These are phyloP conservation scores for Allantophomopsis cytisporea DNA, from an alignment of 2,329 filamentous ascomycete species.

Conservation along the genomic window DNA sequence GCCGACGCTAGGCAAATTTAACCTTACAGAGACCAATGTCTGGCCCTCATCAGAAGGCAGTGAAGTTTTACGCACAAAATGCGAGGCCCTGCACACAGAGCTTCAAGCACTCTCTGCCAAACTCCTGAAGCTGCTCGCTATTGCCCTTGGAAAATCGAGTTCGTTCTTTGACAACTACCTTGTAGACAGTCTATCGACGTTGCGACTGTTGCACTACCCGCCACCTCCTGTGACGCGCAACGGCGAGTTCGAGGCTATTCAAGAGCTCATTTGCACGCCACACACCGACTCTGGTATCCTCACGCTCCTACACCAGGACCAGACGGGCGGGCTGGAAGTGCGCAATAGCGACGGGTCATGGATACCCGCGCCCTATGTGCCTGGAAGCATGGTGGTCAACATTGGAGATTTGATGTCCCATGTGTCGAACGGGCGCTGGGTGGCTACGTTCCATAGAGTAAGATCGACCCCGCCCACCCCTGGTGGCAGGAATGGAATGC, in stretches of 20 bases:
- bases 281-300: conserved; percentile 31
- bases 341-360: conserved; percentile 24
- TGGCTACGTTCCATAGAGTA: conserved; percentile 30
- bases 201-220: conserved; percentile 30
- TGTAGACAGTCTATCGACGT: conserved; percentile 24
- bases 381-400: conserved; percentile 27
- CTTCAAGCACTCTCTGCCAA: conserved; percentile 23
- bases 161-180: conserved; percentile 26
- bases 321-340: conserved; percentile 31
- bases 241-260: neutral
- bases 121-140: conserved; percentile 24
- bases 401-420: conserved; percentile 28
- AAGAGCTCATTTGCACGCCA: conserved; percentile 20
- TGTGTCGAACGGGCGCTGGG: conserved; percentile 24
- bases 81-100: conserved; percentile 24
- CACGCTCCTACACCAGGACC: conserved; percentile 31
- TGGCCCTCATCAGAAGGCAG: conserved; percentile 17
- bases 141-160: conserved; percentile 22
- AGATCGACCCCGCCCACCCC: conserved; percentile 10
- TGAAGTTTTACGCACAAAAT: conserved; percentile 10
- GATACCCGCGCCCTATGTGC: conserved; percentile 25
- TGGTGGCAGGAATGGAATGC: neutral
- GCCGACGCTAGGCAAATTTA: conserved; percentile 14
- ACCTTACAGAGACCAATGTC: conserved; percentile 25
- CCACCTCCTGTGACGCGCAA: conserved; percentile 9